Percentiles rank a stretch among this genome's conserved stretches.
Conservation (phyloP, 2,329 filamentous ascomycete species). For the Leptographium radiaticola region DNA sequence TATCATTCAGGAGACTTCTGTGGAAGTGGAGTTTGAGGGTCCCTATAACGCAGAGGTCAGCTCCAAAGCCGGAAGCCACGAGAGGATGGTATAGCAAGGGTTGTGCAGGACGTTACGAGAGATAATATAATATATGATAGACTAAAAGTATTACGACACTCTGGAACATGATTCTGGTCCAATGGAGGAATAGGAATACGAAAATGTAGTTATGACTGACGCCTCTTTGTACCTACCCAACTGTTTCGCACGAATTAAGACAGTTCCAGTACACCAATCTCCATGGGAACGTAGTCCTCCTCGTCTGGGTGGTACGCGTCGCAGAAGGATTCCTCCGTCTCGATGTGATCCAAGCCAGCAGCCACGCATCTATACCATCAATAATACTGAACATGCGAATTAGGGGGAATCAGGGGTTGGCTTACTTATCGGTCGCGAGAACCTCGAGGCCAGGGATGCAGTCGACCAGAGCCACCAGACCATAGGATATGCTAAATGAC, state of each 20-base stretch:
- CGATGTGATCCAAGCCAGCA: neutral
- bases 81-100: neutral
- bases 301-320: slow-evolving; percentile 4
- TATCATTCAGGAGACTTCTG: neutral
- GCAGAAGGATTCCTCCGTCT: slow-evolving; percentile 5
- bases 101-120: too few relatives aligned
- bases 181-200: too few relatives aligned
- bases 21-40: neutral
- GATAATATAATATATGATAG: too few relatives aligned
- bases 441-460: slow-evolving; percentile 8
- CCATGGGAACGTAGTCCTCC: neutral
- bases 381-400: neutral
- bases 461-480: slow-evolving; percentile 3
- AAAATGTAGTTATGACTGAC: too few relatives aligned
- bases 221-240: too few relatives aligned
- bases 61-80: neutral
- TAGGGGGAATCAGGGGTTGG: neutral
- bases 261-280: neutral
- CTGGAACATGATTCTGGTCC: too few relatives aligned
- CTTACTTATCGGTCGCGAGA: slow-evolving; percentile 3
- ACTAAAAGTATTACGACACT: too few relatives aligned
- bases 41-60: neutral
- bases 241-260: too few relatives aligned
- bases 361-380: neutral
- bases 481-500: slow-evolving; percentile 2